Conservation (phyloP, 139 green algal genomes). For the Volvox reticuliferus region DNA sequence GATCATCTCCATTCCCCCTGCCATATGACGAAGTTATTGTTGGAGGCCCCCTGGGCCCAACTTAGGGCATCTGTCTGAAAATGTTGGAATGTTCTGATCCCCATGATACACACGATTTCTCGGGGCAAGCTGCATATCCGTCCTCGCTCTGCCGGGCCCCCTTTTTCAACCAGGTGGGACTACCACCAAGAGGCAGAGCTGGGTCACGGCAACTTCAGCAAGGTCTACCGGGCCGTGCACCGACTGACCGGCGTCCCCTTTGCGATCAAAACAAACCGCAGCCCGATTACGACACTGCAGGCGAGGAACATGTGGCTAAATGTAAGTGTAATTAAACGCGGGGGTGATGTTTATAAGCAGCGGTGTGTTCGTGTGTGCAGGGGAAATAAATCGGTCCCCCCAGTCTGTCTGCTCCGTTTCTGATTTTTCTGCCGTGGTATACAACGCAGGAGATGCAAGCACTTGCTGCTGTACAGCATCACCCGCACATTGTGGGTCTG, state of each 20-base stretch:
- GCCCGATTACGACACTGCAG: conserved; percentile 64
- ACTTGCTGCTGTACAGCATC: conserved; percentile 76
- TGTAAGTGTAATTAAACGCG: no score
- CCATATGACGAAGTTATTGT: no score
- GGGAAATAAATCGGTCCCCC: no score
- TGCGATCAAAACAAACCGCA: conserved; percentile 87
- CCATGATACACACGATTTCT: no score
- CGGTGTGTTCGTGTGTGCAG: no score
- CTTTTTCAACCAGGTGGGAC: conserved; percentile 59
- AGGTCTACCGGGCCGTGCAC: conserved; percentile 80
- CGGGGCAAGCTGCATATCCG: no score
- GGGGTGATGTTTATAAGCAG: neutral
- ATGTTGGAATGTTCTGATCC: no score
- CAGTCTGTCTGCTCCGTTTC: no score
- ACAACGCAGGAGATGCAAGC: conserved; percentile 86
- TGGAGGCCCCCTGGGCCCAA: no score
- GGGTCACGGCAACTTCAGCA: conserved; percentile 83
- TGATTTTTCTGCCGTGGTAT: neutral
- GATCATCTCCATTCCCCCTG: no score
- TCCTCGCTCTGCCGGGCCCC: no score
- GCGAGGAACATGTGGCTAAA: conserved; percentile 73
- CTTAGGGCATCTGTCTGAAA: no score
- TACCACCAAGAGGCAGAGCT: conserved; percentile 77
- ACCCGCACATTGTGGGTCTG: conserved; percentile 91
- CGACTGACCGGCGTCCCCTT: conserved; percentile 89